Evolutionary conservation across 257 asterid genomes (phyloP), one percentile per base, ranked within the genome.

Genomic region (Nyctanthes arbortristis): DNA sequence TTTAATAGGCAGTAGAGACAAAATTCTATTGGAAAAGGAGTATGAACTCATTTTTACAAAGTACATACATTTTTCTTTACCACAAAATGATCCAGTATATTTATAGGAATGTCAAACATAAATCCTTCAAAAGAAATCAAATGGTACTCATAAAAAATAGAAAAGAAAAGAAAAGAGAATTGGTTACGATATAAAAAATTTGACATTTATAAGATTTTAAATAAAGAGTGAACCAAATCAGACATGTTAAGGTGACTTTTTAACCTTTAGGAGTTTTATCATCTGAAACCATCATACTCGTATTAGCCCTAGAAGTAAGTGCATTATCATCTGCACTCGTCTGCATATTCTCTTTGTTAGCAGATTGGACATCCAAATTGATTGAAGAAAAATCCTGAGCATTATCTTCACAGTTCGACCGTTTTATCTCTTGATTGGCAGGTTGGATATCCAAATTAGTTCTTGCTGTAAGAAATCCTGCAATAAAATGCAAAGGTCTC

Each of bases 201-300:
- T 60, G 33, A 12, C 16, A 18, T 12, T 11, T 45, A 6, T 0
- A 67, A 69, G 58, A 39, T 61, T 47, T 47, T 10, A 67, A n/a
- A 68, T 43, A 61, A 63, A 3, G 66, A 61, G 36, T 33, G 1
- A 29, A 76, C 57, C 61, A 40, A 61, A 62, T 31, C 32, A 18
- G 31, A 54, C 36, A 71, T 6, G 57, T 12, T 25, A 60, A 49
- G 36, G 29, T 33, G 37, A n/a, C 4, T 29, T n/a, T 61, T 61
- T 65, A 67, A 88, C 95, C 90, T 88, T 79, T 77, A 71, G 70
- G 28, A 57, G 4, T 32, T 67, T 59, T 61, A 36, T 67, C 82
- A 7, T 59, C 55, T 22, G 49, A 55, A 45, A 66, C 74, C 45
- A 63, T 52, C n/a, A 82, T 67, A 33, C 39, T 34, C 62, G 59